Percentiles rank a stretch among this genome's conserved stretches.
Conservation (phyloP, 306 rosid genomes). For the Pueraria montana region DNA sequence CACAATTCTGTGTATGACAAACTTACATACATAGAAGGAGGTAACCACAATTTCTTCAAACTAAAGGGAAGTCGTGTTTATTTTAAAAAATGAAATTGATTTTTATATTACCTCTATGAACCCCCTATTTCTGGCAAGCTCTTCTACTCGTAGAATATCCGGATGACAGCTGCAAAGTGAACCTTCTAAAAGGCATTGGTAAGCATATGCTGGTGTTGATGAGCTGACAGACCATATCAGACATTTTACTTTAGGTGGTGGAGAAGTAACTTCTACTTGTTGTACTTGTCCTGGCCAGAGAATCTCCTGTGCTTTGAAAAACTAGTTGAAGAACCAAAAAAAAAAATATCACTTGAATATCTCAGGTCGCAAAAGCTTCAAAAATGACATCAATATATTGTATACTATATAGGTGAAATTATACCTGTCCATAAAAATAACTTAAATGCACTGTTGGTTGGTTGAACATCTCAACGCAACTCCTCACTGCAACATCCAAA, state of each 20-base stretch:
- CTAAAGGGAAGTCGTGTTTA: background rate
- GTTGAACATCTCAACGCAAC: background rate
- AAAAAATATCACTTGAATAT: background rate
- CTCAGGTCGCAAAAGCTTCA: background rate
- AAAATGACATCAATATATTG: background rate
- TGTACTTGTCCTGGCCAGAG: background rate
- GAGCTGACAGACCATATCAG: background rate
- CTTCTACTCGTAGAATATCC: background rate
- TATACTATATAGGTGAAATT: background rate
- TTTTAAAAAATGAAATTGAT: background rate
- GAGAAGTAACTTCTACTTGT: background rate
- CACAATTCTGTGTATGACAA: background rate
- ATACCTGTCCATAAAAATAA: background rate
- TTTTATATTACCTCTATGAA: background rate
- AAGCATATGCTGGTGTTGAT: background rate
- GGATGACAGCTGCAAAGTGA: constrained; percentile 4
- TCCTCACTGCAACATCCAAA: background rate
- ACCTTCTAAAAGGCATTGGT: background rate
- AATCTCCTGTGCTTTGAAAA: background rate
- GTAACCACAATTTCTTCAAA: background rate
- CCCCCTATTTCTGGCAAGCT: background rate
- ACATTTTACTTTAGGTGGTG: background rate
- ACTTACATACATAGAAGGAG: background rate
- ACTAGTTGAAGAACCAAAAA: background rate
- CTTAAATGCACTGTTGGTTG: background rate